Evolutionary conservation across 352 stramenopile genomes (phyloP).

Genomic region (Phytophthora multivora): DNA sequence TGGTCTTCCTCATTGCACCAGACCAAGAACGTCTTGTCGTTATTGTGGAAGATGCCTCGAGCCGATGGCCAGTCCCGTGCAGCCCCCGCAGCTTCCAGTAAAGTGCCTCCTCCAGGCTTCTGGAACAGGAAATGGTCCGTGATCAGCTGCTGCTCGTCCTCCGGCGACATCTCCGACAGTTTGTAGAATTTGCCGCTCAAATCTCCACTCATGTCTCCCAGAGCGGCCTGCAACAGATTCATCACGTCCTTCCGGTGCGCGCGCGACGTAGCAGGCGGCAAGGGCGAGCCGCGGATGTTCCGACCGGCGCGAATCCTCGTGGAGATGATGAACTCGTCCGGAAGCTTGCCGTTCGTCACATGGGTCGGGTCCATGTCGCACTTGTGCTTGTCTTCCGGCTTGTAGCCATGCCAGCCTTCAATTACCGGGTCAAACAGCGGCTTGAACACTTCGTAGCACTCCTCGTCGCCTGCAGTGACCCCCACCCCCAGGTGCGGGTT

Average conservation of each 20-base stretch:
- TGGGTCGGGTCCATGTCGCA: constrained; percentile 81
- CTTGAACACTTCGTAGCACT: constrained; percentile 84
- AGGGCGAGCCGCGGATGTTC: constrained; percentile 80
- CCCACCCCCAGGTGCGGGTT: constrained; percentile 76
- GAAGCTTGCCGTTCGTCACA: constrained; percentile 53
- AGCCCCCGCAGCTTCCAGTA: constrained; percentile 74
- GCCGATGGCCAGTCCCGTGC: constrained; percentile 88
- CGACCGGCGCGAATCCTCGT: constrained; percentile 88
- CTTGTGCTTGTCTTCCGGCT: constrained; percentile 58
- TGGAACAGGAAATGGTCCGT: constrained; percentile 90
- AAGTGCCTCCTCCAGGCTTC: constrained; percentile 81
- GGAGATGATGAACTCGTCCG: constrained; percentile 87
- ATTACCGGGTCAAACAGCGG: constrained; percentile 82
- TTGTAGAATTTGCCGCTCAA: constrained; percentile 81
- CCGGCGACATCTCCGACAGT: constrained; percentile 84
- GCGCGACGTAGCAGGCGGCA: constrained; percentile 79
- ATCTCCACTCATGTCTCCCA: constrained; percentile 74
- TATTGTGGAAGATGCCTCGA: constrained; percentile 90
- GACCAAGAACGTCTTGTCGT: constrained; percentile 83
- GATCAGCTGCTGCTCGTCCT: constrained; percentile 88
- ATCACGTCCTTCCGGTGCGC: constrained; percentile 85
- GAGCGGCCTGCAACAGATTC: constrained; percentile 76
- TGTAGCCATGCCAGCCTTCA: constrained; percentile 82
- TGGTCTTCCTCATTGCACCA: constrained; percentile 86
- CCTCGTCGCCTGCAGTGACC: constrained; percentile 79